Conservation (phyloP, 192 early-diverging fungal species). For the Coemansia sp. region DNA sequence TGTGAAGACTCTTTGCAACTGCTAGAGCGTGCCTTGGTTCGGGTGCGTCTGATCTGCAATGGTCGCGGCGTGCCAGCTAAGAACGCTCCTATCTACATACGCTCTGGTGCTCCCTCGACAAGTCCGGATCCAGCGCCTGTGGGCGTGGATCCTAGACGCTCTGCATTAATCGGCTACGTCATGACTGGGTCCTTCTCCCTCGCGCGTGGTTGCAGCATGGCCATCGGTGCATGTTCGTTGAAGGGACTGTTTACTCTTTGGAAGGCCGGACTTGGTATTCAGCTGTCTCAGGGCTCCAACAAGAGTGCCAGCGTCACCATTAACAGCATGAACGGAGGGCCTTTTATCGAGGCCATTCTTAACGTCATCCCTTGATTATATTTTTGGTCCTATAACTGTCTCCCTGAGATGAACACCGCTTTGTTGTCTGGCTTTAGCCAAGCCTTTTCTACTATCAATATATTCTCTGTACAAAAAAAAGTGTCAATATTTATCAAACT, state of each 20-base stretch:
- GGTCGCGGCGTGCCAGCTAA: constrained; percentile 41
- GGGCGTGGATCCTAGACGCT: not conserved
- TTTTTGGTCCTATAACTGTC: not conserved
- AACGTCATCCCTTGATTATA: constrained; percentile 16
- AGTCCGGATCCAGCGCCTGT: not conserved
- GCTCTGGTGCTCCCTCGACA: not conserved
- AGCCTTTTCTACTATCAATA: not conserved
- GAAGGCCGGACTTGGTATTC: not conserved
- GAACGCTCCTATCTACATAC: constrained; percentile 39
- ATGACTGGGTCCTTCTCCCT: constrained; percentile 52
- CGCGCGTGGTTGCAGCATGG: constrained; percentile 51
- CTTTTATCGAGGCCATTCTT: constrained; percentile 25
- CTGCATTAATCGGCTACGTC: constrained; percentile 35
- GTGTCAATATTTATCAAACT: not conserved
- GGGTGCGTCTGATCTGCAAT: constrained; percentile 41
- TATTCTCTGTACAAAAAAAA: no score
- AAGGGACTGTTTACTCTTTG: constrained; percentile 35
- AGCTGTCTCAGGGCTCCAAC: not conserved
- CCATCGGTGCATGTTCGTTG: constrained; percentile 49
- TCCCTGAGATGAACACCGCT: not conserved
- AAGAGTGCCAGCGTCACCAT: constrained; percentile 11
- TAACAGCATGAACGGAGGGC: constrained; percentile 35
- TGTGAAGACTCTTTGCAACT: constrained; percentile 3
- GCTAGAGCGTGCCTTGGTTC: constrained; percentile 34
- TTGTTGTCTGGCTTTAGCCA: not conserved